A percentile compares a stretch with the other conserved stretches of the same genome.
Conservation (phyloP, 2,329 filamentous ascomycete species). For the Huntiella abstrusa region DNA sequence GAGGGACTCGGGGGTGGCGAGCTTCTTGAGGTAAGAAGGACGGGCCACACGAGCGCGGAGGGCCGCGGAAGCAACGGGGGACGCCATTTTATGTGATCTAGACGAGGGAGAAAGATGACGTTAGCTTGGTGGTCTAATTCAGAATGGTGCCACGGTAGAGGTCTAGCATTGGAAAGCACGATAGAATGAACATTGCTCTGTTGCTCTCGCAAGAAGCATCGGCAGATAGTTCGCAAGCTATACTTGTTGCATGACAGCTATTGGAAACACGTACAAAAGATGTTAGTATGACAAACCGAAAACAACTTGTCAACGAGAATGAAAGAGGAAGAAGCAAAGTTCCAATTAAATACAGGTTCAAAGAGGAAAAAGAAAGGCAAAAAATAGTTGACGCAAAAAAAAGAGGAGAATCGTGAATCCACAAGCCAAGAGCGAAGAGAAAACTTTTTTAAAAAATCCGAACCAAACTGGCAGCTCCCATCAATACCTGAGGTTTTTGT, state of each 20-base stretch:
- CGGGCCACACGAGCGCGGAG: slow-evolving; percentile 58
- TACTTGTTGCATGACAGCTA: not conserved
- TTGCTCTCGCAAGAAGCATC: not conserved
- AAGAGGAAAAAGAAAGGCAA: slow-evolving; percentile 2
- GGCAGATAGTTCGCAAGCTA: not conserved
- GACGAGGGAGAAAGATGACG: not conserved
- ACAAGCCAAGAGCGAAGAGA: not conserved
- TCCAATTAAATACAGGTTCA: not conserved
- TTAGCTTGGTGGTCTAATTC: slow-evolving; percentile 6
- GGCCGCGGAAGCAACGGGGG: slow-evolving; percentile 45
- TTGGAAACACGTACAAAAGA: not conserved
- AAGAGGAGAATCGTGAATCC: not conserved
- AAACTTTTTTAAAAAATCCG: not conserved
- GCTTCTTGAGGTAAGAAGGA: slow-evolving; percentile 61
- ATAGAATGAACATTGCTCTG: slow-evolving; percentile 5
- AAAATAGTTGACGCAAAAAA: not conserved
- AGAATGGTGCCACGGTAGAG: not conserved
- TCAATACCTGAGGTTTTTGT: not conserved
- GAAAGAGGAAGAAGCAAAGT: not conserved
- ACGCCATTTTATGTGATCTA: slow-evolving; percentile 22
- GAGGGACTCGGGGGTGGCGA: slow-evolving; percentile 61
- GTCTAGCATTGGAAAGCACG: not conserved
- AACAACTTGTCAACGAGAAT: not conserved
- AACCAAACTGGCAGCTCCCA: not conserved
- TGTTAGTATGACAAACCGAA: not conserved